Evolutionary conservation across 495 filamentous ascomycete species (phyloP).

Genomic region (Annulohypoxylon nitens): DNA sequence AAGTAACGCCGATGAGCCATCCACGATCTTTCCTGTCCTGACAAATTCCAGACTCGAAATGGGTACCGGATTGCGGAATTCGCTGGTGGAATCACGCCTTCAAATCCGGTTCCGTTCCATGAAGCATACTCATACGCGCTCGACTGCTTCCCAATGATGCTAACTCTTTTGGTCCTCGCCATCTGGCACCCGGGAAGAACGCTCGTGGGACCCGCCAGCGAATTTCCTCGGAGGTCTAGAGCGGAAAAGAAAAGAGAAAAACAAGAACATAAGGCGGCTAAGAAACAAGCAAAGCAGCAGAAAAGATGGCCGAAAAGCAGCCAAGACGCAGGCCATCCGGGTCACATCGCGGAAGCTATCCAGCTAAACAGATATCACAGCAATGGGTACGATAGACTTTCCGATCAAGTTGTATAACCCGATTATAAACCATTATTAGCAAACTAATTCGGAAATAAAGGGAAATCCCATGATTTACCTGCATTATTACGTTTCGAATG

Average conservation of each 20-base stretch:
- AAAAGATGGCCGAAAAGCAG: background rate
- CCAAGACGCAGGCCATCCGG: background rate
- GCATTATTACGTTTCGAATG: background rate
- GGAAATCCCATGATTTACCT: background rate
- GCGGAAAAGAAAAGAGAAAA: constrained; percentile 55
- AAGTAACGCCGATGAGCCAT: constrained; percentile 33
- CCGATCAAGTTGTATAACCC: background rate
- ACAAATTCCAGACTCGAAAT: constrained; percentile 61
- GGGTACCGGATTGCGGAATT: constrained; percentile 72
- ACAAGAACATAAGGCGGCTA: constrained; percentile 41
- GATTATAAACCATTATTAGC: background rate
- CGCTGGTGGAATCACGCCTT: constrained; percentile 52
- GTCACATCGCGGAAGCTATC: background rate
- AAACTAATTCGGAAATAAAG: background rate
- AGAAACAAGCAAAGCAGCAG: background rate
- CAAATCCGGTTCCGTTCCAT: constrained; percentile 62
- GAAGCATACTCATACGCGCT: constrained; percentile 69
- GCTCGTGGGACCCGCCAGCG: constrained; percentile 60
- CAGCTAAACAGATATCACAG: background rate
- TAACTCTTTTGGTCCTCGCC: constrained; percentile 61
- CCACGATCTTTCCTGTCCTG: background rate
- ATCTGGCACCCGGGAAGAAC: constrained; percentile 67
- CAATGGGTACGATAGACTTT: background rate
- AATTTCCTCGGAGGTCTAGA: constrained; percentile 52
- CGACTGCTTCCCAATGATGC: constrained; percentile 70